Conservation (phyloP, 169 alveolate species). For the Babesia caballi region DNA sequence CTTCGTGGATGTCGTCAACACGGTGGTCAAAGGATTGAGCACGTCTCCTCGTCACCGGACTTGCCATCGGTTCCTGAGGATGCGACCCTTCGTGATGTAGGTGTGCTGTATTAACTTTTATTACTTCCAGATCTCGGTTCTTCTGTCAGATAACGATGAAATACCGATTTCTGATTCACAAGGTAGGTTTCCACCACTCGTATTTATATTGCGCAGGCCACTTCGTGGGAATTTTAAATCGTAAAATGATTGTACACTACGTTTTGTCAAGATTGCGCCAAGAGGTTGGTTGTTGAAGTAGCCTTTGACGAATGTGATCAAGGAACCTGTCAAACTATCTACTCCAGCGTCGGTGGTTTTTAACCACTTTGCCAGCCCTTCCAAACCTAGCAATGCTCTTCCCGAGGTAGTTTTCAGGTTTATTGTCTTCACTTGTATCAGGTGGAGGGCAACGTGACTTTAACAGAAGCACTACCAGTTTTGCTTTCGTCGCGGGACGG, state of each 20-base stretch:
- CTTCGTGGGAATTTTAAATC: neutral
- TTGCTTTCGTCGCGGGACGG: neutral
- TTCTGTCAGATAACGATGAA: conserved; percentile 13
- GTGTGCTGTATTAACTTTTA: neutral
- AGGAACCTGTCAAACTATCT: conserved; percentile 14
- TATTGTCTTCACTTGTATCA: neutral
- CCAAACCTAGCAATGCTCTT: neutral
- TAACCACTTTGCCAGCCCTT: neutral
- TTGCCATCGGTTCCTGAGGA: neutral
- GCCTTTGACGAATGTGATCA: too few species aligned
- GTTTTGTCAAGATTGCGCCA: neutral
- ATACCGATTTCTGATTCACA: neutral
- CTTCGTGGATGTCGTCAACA: conserved; percentile 18
- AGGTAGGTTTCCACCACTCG: neutral
- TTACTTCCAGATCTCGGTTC: neutral
- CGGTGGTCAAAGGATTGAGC: conserved; percentile 4
- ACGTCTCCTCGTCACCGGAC: neutral
- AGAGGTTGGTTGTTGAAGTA: neutral
- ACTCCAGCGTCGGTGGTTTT: neutral
- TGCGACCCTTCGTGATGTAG: conserved; percentile 39
- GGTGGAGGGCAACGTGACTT: neutral
- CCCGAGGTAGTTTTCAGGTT: conserved; percentile 9
- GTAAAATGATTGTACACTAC: conserved; percentile 7
- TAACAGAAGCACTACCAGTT: neutral
- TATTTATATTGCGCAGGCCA: neutral